A percentile compares a stretch with the other conserved stretches of the same genome.
phyloP scores from a whole-genome alignment of 495 filamentous ascomycete species.

The Xylaria grammica region DNA sequence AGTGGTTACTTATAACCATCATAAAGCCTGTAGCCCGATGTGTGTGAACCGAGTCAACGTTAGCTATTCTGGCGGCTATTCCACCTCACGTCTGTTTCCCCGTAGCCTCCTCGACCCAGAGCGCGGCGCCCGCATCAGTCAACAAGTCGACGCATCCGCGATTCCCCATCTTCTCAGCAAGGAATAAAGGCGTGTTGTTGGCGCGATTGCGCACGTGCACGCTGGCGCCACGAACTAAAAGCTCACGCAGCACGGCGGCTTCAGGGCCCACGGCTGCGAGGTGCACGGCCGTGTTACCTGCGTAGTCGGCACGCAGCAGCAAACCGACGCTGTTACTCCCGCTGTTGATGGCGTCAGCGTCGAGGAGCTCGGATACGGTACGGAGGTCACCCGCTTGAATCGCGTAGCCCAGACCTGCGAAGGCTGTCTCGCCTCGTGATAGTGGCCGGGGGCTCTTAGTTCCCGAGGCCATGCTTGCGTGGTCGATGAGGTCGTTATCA shows the following conservation, averaged over 20 bases:
- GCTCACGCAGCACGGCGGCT: conserved; percentile 66
- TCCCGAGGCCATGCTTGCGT: conserved; percentile 13
- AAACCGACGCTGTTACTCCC: conserved; percentile 57
- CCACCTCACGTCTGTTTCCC: not conserved
- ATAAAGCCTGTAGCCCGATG: no score
- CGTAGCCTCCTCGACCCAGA: conserved; percentile 43
- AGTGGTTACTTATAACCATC: no score
- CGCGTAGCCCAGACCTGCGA: conserved; percentile 81
- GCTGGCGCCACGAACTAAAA: conserved; percentile 78
- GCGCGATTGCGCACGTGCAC: conserved; percentile 84
- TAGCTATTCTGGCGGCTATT: no score
- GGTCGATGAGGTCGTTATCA: not conserved
- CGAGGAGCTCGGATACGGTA: conserved; percentile 68
- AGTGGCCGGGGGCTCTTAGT: conserved; percentile 44
- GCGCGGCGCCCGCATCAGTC: conserved; percentile 70
- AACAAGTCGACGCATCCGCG: conserved; percentile 69
- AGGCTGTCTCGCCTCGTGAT: conserved; percentile 57
- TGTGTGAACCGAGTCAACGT: no score
- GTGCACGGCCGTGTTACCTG: conserved; percentile 83
- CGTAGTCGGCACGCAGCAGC: conserved; percentile 81
- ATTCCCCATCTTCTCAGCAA: conserved; percentile 64
- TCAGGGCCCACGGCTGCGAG: conserved; percentile 58
- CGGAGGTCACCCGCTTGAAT: conserved; percentile 74
- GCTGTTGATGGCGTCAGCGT: conserved; percentile 54
- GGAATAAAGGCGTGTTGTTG: conserved; percentile 80